A percentile compares a stretch with the other conserved stretches of the same genome.
These are phyloP conservation scores for Stellera chamaejasme DNA, from an alignment of 345 rosid genomes.

Conservation along the genomic window DNA sequence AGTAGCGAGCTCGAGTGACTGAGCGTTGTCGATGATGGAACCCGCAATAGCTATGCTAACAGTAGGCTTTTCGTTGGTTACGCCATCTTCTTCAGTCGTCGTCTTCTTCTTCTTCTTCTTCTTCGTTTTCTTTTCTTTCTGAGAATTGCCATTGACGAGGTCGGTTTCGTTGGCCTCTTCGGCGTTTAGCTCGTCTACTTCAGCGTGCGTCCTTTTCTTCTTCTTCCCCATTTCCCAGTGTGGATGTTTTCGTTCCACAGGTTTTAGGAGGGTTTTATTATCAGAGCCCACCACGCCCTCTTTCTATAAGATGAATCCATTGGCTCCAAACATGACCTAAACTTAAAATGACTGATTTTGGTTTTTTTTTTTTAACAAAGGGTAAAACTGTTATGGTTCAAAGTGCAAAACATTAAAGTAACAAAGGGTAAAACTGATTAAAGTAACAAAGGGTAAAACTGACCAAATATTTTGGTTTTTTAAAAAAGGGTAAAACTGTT, in stretches of 20 bases:
- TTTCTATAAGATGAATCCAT: not conserved
- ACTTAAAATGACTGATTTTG: too few species aligned
- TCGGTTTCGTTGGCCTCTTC: constrained; percentile 10
- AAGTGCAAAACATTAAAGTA: too few species aligned
- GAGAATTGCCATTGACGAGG: constrained; percentile 25
- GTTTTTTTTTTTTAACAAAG: too few species aligned
- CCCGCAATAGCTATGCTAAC: constrained; percentile 87
- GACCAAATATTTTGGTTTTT: too few species aligned
- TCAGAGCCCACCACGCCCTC: not conserved
- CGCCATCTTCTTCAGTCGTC: constrained; percentile 18
- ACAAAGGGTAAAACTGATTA: too few species aligned
- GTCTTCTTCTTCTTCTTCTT: constrained; percentile 23
- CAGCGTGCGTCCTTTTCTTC: constrained; percentile 26
- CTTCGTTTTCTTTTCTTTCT: constrained; percentile 21
- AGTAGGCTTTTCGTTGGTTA: constrained; percentile 37
- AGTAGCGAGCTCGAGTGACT: constrained; percentile 90
- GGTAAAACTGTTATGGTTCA: too few species aligned
- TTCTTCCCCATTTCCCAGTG: constrained; percentile 52
- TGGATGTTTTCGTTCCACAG: not conserved
- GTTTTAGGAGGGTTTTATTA: not conserved
- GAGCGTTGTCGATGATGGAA: constrained; percentile 90
- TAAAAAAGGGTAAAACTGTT: too few species aligned
- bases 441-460: too few species aligned
- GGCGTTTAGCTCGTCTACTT: constrained; percentile 14
- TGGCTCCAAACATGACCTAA: not conserved